Evolutionary conservation across 2,329 filamentous ascomycete species (phyloP), one percentile per base, ranked within the genome.

Genomic region (Phaeosphaeriaceae sp.): DNA sequence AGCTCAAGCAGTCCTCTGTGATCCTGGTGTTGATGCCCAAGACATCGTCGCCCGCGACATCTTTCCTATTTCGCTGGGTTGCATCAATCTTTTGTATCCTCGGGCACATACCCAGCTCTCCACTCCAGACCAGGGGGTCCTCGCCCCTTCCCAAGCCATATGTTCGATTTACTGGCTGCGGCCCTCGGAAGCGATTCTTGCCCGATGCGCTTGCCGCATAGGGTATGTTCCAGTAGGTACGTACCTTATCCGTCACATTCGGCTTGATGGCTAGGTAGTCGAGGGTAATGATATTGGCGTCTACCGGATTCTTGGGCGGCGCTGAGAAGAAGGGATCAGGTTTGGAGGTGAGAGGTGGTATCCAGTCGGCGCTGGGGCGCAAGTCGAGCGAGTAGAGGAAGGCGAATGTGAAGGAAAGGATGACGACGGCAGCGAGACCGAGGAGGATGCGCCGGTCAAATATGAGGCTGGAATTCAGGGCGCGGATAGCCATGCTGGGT

Each of bases 1-100:
- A 60, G 55, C 73, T 78, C 57, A 79, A 50, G 43, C 77, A 79
- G 21, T 79, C 75, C 44, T 70, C 67, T 1, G 65, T 70, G 17
- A 43, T 53, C 17, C 58, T 51, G 6, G 65, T 56, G 13, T 63
- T 57, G 33, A 68, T 62, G 4, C 67, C 67, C 13, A 63, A 42
- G 5, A 69, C 56, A 3, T 67, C 60, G 3, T 63, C 61, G 7
- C 59, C 61, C 1, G 63, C 54, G 21, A 70, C 52, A 39, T 68
- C 66, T 7, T 68, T 38, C 28, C 55, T 51, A 38, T 68, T 69
- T 15, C 67, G 49, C 46, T 54, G 46, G 1, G 40, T 63, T 2
- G 61, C 42, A 29, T 69, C 61, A 21, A 70, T 70, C 56, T 70
- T 70, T 46, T 70, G 67, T 11, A 70, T 70, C 16, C 60, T 52